Conservation (phyloP, 192 early-diverging fungal species). For the Phlyctochytrium bullatum region DNA sequence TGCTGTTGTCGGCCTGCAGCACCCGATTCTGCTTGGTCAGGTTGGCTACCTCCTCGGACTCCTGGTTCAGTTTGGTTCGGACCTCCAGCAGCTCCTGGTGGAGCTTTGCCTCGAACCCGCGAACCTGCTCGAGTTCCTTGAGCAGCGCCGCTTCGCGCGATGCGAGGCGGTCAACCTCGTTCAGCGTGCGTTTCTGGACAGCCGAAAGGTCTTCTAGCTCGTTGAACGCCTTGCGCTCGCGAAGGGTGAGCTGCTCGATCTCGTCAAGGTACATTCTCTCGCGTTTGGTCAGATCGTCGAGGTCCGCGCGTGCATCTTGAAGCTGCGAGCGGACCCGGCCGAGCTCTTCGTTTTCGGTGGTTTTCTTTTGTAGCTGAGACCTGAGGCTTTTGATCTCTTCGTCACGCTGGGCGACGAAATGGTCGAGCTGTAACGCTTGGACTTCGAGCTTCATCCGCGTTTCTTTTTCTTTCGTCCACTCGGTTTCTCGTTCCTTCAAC, state of each 20-base stretch:
- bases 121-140: slow-evolving; percentile 38
- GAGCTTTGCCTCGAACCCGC: slow-evolving; percentile 34
- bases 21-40: slow-evolving; percentile 21
- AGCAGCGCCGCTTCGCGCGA: slow-evolving; percentile 14
- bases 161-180: slow-evolving; percentile 34
- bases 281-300: slow-evolving; percentile 30
- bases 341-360: slow-evolving; percentile 27
- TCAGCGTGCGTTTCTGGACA: slow-evolving; percentile 21
- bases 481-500: slow-evolving; percentile 37
- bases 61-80: slow-evolving; percentile 6
- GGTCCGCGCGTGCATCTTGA: slow-evolving; percentile 30
- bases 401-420: slow-evolving; percentile 30
- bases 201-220: slow-evolving; percentile 41
- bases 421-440: slow-evolving; percentile 33
- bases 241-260: slow-evolving; percentile 30
- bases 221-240: slow-evolving; percentile 33
- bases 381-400: slow-evolving; percentile 32
- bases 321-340: slow-evolving; percentile 17
- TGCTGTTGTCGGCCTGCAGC: slow-evolving; percentile 16
- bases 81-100: slow-evolving; percentile 28
- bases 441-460: slow-evolving; percentile 35
- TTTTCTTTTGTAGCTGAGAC: slow-evolving; percentile 23
- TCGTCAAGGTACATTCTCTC: slow-evolving; percentile 42
- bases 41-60: slow-evolving; percentile 19
- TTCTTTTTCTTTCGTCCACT: slow-evolving; percentile 35